Evolutionary conservation across 1,284 basidiomycete species (phyloP), one percentile per base, ranked within the genome.

Genomic region (Vanrija sp.): DNA sequence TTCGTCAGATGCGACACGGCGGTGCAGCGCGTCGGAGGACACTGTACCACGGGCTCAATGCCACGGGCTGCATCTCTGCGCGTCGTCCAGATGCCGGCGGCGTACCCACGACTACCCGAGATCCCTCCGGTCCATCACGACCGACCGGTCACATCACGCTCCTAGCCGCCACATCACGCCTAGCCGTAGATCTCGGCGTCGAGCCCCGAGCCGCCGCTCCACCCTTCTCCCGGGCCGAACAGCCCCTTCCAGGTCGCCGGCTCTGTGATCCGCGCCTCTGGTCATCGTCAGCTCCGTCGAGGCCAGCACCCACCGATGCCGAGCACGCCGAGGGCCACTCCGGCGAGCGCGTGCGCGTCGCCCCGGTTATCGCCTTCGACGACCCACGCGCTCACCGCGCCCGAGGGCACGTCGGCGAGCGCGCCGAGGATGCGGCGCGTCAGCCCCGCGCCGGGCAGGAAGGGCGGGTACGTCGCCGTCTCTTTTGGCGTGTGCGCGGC

Each of bases 301-400:
- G 36, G 36, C 31, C 36, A 49, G 42, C 46, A 19, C 66, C 55
- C 43, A 72, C 67, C 57, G 15, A 69, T 49, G 12, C 59, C 65
- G n/a, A 86, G 56, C 0, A 82, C 73, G 51, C 79, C 80, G 31
- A 80, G 73, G 2, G 82, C 78, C 9, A 80, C 80, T 3, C 75
- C 74, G 1, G 87, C 85, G 22, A 88, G 76, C 19, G 84, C 73
- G 15, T 79, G 75, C 0, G 88, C 87, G 67, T 90, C 88, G 14
- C 71, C 78, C 51, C 85, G 78, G 64, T 90, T 90, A 67, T 90
- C 88, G 3, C 87, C 88, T 67, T 90, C 88, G 25, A 83, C 80
- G 41, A 79, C 72, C 83, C 84, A 87, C 18, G 77, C 67, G 41
- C 71, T 54, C 1, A 85, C 78, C 2, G 64, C 59, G 9, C 67